These are phyloP conservation scores for Microsporum canis DNA, from an alignment of 2,329 filamentous ascomycete genomes.

Conservation along the genomic window DNA sequence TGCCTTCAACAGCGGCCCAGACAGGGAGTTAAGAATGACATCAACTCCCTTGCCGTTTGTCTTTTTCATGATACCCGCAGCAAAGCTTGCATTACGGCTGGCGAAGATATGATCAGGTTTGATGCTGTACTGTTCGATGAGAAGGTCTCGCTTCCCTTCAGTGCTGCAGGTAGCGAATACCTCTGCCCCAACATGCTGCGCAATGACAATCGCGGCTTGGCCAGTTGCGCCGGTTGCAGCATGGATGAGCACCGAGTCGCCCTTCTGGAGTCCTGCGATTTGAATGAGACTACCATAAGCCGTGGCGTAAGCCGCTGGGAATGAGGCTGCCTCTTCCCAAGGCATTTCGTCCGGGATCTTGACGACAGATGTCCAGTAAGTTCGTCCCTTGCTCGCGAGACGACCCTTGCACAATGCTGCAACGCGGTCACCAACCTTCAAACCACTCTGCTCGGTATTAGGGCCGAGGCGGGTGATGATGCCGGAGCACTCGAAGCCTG, in stretches of 20 bases:
- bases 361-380: slow-evolving; percentile 4
- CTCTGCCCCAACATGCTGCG: slow-evolving; percentile 12
- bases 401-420: slow-evolving; percentile 5
- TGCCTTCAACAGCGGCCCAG: neutral
- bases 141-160: slow-evolving; percentile 5
- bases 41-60: slow-evolving; percentile 9
- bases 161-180: slow-evolving; percentile 13
- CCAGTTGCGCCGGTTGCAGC: slow-evolving; percentile 13
- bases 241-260: slow-evolving; percentile 17
- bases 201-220: slow-evolving; percentile 15
- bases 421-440: slow-evolving; percentile 13
- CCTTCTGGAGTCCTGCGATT: slow-evolving; percentile 13
- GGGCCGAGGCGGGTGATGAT: slow-evolving; percentile 12
- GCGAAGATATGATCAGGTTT: slow-evolving; percentile 9
- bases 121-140: slow-evolving; percentile 8
- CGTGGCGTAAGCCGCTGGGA: slow-evolving; percentile 8
- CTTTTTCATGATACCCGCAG: neutral
- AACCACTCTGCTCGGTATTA: neutral
- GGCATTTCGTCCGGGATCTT: slow-evolving; percentile 2
- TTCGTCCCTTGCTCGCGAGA: slow-evolving; percentile 9
- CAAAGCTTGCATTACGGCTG: slow-evolving; percentile 2
- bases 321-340: slow-evolving; percentile 7
- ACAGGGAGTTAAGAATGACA: slow-evolving; percentile 8
- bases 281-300: slow-evolving; percentile 15
- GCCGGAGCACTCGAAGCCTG: slow-evolving; percentile 11